Evolutionary conservation across 2,329 filamentous ascomycete species (phyloP), one percentile per base, ranked within the genome.

Genomic region (Exophiala bonariae): DNA sequence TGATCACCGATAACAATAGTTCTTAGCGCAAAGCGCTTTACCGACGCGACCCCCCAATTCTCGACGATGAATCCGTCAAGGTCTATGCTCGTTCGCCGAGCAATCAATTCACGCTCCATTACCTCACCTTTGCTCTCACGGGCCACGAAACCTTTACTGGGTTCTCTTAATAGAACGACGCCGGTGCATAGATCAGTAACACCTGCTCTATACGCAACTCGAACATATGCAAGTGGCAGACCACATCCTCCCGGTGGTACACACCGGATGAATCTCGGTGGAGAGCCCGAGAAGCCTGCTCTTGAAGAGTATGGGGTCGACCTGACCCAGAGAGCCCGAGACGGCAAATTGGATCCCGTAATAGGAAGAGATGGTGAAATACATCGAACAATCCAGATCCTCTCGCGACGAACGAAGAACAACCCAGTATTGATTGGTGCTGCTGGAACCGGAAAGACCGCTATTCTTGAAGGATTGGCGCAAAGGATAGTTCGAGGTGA

Each of bases 341-440:
- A 87, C 39, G 93, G 93, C 32, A 96, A 96, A 64, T 78, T 99
- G 3, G 93, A 99, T 63, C 93, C 93, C 0, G 92, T 97, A 11
- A 97, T 99, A 62, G 93, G 93, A 16, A 80, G 93, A 66, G 91
- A 96, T 61, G 76, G 81, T 4, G 93, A 96, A 66, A 96, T 97
- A 42, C 89, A 96, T 63, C 79, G 93, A 40, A 96, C 91, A 0
- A 96, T 97, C 50, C 93, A 97, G 63, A 87, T 99, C 9, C 72
- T 99, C 1, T 96, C 91, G 13, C 78, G 93, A 54, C 79, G 93
- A 51, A 97, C 93, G 6, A 97, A 97, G 69, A 97, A 99, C 78
- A 99, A 99, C 70, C 93, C 93, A 2, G 92, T 97, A 39, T 81
- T 99, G 57, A 97, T 99, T 57, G 93, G 93, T 74, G 91, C 97